Base-by-base conservation (phyloP, 371 early-diverging fungal species). In the Mucor saturninus region DNA sequence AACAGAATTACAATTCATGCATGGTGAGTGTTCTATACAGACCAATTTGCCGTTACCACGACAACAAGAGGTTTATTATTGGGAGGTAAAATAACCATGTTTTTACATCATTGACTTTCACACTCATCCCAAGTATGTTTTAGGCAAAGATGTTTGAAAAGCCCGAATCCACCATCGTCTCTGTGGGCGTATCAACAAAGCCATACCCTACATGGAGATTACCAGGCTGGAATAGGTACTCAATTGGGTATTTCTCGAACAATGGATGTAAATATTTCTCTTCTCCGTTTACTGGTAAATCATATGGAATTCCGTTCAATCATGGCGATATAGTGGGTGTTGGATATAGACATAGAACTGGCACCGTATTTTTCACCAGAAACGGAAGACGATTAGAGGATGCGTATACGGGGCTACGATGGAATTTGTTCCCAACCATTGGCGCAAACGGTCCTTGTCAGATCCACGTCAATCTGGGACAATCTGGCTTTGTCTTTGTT, bases 41-140 rank as follows among this genome's bases (percentile, higher is more conserved):
- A 91, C 93, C 15, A 93, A 93, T 65, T 64, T 93, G 51, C 93
- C 93, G 4, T 65, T 93, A 45, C 92, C 93, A 30, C 86, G 86
- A 65, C 79, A 83, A 31, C 91, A 91, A 77, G 89, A 90, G 56
- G 87, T 89, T 0, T 88, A 87, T 66, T 90, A 90, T 55, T 90
- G 87, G 84, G 91, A 21, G 21, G 21, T 21, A 21, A 21, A 21
- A 0, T 21, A 21, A 21, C 21, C 21, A 21, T 21, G 21, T 21
- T 21, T 21, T 21, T 21, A 21, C 21, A 21, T 21, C 21, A 21
- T 0, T 21, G 21, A 21, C 21, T 21, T 21, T 21, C 21, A 21
- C 21, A 21, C 21, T 21, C 21, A 21, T 21, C 21, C 21, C 21
- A 21, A 21, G 0, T 21, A 21, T 21, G 21, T 21, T 21, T 21